phyloP scores from a whole-genome alignment of 805 yeast genomes.

The Cyberlindnera mrakii region DNA sequence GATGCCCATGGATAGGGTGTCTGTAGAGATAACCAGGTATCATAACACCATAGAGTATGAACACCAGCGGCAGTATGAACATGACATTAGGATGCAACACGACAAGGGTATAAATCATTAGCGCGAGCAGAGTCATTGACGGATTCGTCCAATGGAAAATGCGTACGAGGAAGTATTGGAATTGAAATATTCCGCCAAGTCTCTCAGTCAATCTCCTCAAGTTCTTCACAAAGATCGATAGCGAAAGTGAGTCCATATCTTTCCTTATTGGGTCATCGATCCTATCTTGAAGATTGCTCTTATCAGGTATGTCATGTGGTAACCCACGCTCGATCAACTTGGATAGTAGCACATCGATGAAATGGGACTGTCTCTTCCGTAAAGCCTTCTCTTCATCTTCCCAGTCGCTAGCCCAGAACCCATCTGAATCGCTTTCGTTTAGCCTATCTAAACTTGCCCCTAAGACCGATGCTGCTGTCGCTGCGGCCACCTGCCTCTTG shows the following conservation, averaged over 20 bases:
- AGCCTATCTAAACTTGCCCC: slow-evolving; percentile 39
- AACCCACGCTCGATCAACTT: slow-evolving; percentile 44
- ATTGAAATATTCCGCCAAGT: slow-evolving; percentile 48
- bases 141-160: slow-evolving; percentile 74
- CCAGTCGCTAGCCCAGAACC: slow-evolving; percentile 14
- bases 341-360: slow-evolving; percentile 53
- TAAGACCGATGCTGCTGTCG: slow-evolving; percentile 38
- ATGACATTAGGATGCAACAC: slow-evolving; percentile 70
- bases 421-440: slow-evolving; percentile 11
- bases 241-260: slow-evolving; percentile 48
- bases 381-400: slow-evolving; percentile 4
- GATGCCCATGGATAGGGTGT: slow-evolving; percentile 53
- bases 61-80: slow-evolving; percentile 55
- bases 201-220: slow-evolving; percentile 49
- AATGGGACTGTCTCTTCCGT: slow-evolving; percentile 32
- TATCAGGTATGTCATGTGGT: slow-evolving; percentile 43
- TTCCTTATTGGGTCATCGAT: slow-evolving; percentile 39
- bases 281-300: slow-evolving; percentile 35
- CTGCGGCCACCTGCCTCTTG: slow-evolving; percentile 27
- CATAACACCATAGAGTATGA: slow-evolving; percentile 50
- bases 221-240: slow-evolving; percentile 50
- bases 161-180: slow-evolving; percentile 57
- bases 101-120: slow-evolving; percentile 56
- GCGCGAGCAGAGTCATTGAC: slow-evolving; percentile 53
- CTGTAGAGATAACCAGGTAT: slow-evolving; percentile 64